Conservation (phyloP, 2,329 filamentous ascomycete species). For the Nothophoma quercina region DNA sequence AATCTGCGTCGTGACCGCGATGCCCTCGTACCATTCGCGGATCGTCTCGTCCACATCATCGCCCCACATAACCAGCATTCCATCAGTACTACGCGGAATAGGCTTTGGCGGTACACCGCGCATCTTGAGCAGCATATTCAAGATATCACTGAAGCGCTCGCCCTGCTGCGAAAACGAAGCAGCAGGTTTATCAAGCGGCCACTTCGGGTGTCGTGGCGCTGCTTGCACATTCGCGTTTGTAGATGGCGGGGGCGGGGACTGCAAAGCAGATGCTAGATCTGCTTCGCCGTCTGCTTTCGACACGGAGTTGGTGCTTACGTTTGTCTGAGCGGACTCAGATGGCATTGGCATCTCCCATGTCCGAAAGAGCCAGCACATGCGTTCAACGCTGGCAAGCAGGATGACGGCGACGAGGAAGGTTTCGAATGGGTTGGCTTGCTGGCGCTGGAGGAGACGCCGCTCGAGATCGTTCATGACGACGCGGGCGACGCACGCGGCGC, state of each 20-base stretch:
- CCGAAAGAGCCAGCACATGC: constrained; percentile 66
- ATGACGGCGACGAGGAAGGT: constrained; percentile 68
- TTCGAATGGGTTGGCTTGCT: constrained; percentile 64
- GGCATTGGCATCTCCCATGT: constrained; percentile 54
- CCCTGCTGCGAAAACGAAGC: constrained; percentile 63
- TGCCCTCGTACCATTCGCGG: constrained; percentile 47
- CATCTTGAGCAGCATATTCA: constrained; percentile 66
- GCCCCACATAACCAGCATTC: constrained; percentile 45
- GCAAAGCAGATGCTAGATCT: constrained; percentile 35
- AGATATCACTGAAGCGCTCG: constrained; percentile 64
- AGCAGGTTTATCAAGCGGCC: constrained; percentile 63
- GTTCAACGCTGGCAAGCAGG: constrained; percentile 65
- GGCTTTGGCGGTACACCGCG: constrained; percentile 57
- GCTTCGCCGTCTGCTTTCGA: constrained; percentile 12
- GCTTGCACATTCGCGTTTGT: constrained; percentile 7
- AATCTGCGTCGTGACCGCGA: constrained; percentile 36
- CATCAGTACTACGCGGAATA: constrained; percentile 38
- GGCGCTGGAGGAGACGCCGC: constrained; percentile 64
- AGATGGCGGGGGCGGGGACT: constrained; percentile 23
- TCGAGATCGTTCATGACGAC: constrained; percentile 67
- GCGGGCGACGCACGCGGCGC: constrained; percentile 61
- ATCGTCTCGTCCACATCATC: constrained; percentile 43
- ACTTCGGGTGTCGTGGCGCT: constrained; percentile 43
- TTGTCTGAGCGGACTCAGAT: background rate
- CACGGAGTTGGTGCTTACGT: background rate